Evolutionary conservation across 495 filamentous ascomycete species (phyloP), one percentile per base, ranked within the genome.

Genomic region (Xylaria palmicola): DNA sequence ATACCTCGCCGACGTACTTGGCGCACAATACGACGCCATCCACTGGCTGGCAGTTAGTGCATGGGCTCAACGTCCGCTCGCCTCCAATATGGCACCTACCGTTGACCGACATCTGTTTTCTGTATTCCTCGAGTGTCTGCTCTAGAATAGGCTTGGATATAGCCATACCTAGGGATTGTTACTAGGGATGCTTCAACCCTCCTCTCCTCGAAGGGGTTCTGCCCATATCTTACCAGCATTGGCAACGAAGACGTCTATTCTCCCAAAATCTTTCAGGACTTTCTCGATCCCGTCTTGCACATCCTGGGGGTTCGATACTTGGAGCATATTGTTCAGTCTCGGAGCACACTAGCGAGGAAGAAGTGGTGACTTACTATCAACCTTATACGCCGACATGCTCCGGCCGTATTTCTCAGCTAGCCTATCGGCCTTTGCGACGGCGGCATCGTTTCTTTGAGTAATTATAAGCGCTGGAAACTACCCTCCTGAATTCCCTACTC

Each of bases 381-480:
- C 80, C 55, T 78, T 79, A 72, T 85, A 84, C 71, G 84, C 86
- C 6, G 73, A 75, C 44, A 80, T 78, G 22, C 81, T 83, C 26
- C 87, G 75, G 17, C 81, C 77, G 57, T 83, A 79, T 39, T 75
- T 69, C 60, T 76, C 71, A 59, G 77, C 72, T 17, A 88, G 71
- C 47, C 79, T 75, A 12, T 72, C 72, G 9, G 82, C 85, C 30
- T 83, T 75, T 20, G 70, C 58, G 51, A 81, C 78, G 43, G 68
- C 74, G 73, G 20, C 74, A 76, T 68, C 80, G 79, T 39, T 82
- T 76, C 19, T 76, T 45, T 3, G 79, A 72, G 12, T 76, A 73
- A 24, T 72, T 58, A 1, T 64, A 54, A 13, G 81, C 69, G 0
- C 69, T 71, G 4, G 0, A 20, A 34, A 24, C 20, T 12, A 66